Percentiles rank a stretch among this genome's conserved stretches.
Conservation (phyloP, 1,139 yeast genomes). For the Citeromyces hawaiiensis region DNA sequence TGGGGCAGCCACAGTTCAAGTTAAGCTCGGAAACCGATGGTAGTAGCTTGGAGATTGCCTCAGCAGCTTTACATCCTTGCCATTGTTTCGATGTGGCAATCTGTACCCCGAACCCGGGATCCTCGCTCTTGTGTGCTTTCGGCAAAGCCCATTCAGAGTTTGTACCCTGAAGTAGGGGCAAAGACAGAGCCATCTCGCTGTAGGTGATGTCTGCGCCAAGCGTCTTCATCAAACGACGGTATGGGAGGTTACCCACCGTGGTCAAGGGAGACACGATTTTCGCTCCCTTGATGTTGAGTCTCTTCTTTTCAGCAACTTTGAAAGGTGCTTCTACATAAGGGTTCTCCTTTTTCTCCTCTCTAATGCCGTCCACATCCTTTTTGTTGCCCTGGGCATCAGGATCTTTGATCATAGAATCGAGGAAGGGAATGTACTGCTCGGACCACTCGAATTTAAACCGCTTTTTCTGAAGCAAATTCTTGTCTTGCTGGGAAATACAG, state of each 20-base stretch:
- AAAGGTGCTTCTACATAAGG: conserved; percentile 67
- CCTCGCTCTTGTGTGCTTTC: conserved; percentile 72
- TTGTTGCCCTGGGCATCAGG: conserved; percentile 10
- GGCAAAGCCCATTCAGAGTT: conserved; percentile 97
- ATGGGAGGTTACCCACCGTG: conserved; percentile 94
- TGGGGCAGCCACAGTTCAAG: conserved; percentile 95
- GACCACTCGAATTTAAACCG: conserved; percentile 44
- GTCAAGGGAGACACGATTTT: conserved; percentile 92
- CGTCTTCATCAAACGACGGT: conserved; percentile 81
- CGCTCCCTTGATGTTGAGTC: conserved; percentile 50
- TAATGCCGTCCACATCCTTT: conserved; percentile 2
- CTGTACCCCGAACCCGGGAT: conserved; percentile 89
- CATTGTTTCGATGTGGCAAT: conserved; percentile 85
- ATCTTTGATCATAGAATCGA: conserved; percentile 14
- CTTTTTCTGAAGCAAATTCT: conserved; percentile 49
- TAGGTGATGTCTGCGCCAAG: conserved; percentile 91
- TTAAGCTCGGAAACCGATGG: conserved; percentile 63
- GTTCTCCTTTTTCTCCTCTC: conserved; percentile 19
- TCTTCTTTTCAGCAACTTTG: conserved; percentile 70
- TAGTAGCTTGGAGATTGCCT: conserved; percentile 47
- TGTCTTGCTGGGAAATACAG: conserved; percentile 36
- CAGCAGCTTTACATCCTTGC: conserved; percentile 90
- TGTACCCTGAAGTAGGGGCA: conserved; percentile 79
- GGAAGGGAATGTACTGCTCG: conserved; percentile 21
- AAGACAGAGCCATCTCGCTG: conserved; percentile 86